A percentile compares a stretch with the other conserved stretches of the same genome.
These are phyloP conservation scores for Yarrowia porcina DNA, from an alignment of 805 yeast species.

Conservation along the genomic window DNA sequence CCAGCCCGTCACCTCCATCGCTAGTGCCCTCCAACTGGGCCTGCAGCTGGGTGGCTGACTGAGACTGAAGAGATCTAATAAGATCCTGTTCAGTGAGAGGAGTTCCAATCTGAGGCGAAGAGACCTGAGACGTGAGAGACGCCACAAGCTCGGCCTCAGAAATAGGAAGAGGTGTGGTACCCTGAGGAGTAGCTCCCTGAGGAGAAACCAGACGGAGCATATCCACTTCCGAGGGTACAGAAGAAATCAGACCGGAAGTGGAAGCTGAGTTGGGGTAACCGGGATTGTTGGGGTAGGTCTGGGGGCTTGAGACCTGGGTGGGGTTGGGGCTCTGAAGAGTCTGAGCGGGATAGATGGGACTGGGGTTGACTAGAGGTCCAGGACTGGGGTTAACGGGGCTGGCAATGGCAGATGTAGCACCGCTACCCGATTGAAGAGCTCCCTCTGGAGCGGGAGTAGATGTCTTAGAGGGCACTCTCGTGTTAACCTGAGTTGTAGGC, in stretches of 20 bases:
- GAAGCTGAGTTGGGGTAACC: background rate
- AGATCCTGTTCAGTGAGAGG: conserved; percentile 18
- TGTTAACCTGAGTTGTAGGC: background rate
- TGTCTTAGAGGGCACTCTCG: background rate
- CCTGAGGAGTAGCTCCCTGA: conserved; percentile 2
- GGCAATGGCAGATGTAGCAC: background rate
- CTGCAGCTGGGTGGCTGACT: conserved; percentile 13
- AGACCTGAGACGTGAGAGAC: conserved; percentile 5
- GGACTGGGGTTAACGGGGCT: background rate
- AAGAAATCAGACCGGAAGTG: background rate
- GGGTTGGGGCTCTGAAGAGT: background rate
- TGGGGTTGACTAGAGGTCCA: background rate
- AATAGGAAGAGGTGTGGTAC: background rate
- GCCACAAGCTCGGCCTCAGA: conserved; percentile 17
- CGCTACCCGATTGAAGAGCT: too few species aligned
- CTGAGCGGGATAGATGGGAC: background rate
- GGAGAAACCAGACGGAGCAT: background rate
- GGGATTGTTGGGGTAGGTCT: background rate
- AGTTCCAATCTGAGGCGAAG: conserved; percentile 6
- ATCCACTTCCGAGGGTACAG: background rate
- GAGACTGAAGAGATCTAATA: background rate
- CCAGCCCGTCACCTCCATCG: background rate
- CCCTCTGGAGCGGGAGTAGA: background rate
- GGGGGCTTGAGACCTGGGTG: background rate
- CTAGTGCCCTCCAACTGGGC: conserved; percentile 9